Evolutionary conservation across 495 filamentous ascomycete genomes (phyloP), one percentile per base, ranked within the genome.

Genomic region (Aspergillus asperescens): DNA sequence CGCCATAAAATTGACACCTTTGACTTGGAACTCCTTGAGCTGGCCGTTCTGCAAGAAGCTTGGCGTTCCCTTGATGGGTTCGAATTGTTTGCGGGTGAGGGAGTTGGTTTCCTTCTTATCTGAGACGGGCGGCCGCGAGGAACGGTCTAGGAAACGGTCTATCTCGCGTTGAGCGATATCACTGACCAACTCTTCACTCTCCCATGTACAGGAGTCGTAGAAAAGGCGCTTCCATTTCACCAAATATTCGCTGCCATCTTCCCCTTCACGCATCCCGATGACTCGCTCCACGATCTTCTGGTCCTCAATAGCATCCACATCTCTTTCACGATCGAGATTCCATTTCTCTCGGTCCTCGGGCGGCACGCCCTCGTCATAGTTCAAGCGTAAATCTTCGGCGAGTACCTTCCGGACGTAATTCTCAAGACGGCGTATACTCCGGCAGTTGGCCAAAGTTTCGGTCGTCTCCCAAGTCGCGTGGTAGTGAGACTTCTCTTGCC

Each of bases 171-270:
- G 88, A 27, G 89, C 86, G 49, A 89, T 83, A 7, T 82, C 70
- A 61, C 82, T 85, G 56, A 97, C 73, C 15, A 94, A 71, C 6
- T 81, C 73, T 15, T 81, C 87, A n/a, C 69, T 66, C 63, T 99
- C 93, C 93, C 93, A 99, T 13, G 93, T 99, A 74, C 87, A 94
- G 23, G 79, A 81, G 57, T 96, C 91, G 66, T 98, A 98, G 45
- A 82, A 83, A 19, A 95, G 77, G 5, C 88, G 86, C 66, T 74
- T 80, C 84, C 93, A 99, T 67, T 97, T 97, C 62, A 97, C 83
- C 59, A 84, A 84, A 65, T 97, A 96, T 64, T 96, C 85, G 0
- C 75, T 79, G 16, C 79, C 88, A 4, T 88, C 84, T 3, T 90
- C 88, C 5, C 83, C 83, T 49, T 87, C 82, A 31, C 85, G 81